Conservation (phyloP, 2,329 filamentous ascomycete genomes). For the Diaporthe velutina region DNA sequence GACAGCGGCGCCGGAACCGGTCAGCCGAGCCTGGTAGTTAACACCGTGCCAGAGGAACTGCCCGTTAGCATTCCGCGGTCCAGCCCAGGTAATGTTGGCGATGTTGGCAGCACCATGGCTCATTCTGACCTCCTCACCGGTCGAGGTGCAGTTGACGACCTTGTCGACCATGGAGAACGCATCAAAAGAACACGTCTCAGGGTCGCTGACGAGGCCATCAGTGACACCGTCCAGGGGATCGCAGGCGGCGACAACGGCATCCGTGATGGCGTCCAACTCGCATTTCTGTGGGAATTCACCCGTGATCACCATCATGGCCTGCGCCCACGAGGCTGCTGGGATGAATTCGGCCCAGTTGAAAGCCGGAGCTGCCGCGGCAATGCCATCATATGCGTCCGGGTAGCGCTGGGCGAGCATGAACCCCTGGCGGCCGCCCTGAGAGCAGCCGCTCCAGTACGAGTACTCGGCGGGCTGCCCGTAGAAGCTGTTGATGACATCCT, state of each 20-base stretch:
- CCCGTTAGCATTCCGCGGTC: not conserved
- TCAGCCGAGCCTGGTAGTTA: not conserved
- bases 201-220: slow-evolving; percentile 55
- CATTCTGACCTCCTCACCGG: not conserved
- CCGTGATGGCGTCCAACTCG: slow-evolving; percentile 52
- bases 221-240: slow-evolving; percentile 61
- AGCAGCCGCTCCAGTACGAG: slow-evolving; percentile 70
- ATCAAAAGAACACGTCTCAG: slow-evolving; percentile 48
- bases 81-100: not conserved
- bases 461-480: slow-evolving; percentile 54
- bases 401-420: slow-evolving; percentile 65
- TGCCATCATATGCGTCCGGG: slow-evolving; percentile 69
- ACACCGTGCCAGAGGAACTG: slow-evolving; percentile 2
- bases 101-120: not conserved
- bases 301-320: slow-evolving; percentile 44
- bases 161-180: not conserved
- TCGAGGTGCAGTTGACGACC: not conserved
- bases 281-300: slow-evolving; percentile 55
- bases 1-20: not conserved
- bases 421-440: slow-evolving; percentile 70
- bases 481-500: slow-evolving; percentile 55
- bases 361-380: slow-evolving; percentile 63
- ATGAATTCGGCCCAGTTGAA: slow-evolving; percentile 47
- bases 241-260: slow-evolving; percentile 56
- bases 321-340: slow-evolving; percentile 54